Percentiles rank a stretch among this genome's conserved stretches.
Evolutionary conservation across 106 monocot genomes (phyloP).

Genomic region (Dendrobium chrysotoxum): DNA sequence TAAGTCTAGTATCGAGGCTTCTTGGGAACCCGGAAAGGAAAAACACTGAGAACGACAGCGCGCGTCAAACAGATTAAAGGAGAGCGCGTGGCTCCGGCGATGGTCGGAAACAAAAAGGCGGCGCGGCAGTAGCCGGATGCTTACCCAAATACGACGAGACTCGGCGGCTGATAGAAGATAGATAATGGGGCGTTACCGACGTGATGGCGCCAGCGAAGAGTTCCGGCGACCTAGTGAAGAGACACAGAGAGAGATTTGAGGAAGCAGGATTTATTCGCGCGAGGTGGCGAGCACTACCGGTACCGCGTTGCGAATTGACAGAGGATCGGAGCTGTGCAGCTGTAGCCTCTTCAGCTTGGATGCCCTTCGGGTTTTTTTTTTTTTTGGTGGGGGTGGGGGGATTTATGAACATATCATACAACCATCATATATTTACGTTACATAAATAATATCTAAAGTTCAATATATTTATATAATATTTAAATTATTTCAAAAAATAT

Average conservation of each 20-base stretch:
- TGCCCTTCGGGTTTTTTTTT: background rate
- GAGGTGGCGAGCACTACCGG: background rate
- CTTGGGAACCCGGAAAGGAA: background rate
- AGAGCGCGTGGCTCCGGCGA: background rate
- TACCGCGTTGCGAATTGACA: background rate
- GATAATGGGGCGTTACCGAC: background rate
- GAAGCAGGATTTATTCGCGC: background rate
- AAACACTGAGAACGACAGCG: conserved; percentile 5
- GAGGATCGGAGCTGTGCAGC: background rate
- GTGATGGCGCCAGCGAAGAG: background rate
- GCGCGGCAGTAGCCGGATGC: background rate
- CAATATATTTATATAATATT: too few species aligned
- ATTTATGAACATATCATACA: too few species aligned
- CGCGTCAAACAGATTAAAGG: background rate
- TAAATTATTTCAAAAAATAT: too few species aligned
- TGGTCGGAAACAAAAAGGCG: background rate
- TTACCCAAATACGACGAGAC: background rate
- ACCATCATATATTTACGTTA: too few species aligned
- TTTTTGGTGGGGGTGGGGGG: too few species aligned
- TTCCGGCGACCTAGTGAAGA: background rate
- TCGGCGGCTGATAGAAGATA: background rate
- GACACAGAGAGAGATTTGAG: background rate
- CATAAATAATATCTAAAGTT: too few species aligned
- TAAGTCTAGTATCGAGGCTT: background rate
- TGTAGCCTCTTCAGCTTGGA: background rate